phyloP scores from a whole-genome alignment of 345 rosid species.

The Acer campestre region DNA sequence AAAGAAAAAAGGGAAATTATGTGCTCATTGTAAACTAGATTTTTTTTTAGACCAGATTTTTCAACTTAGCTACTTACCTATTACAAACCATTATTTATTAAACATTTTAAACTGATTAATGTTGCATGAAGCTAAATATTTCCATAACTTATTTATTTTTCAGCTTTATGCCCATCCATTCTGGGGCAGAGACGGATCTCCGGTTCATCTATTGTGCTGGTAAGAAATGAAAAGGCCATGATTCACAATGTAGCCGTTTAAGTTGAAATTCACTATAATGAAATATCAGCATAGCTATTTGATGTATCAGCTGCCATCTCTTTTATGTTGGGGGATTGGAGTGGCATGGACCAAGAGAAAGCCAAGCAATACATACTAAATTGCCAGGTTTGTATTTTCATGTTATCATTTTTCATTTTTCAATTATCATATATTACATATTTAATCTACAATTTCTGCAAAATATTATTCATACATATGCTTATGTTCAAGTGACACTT shows the following conservation, averaged over 20 bases:
- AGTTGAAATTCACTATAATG: slow-evolving; percentile 18
- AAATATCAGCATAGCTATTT: slow-evolving; percentile 31
- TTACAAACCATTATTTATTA: neutral
- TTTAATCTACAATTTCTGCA: slow-evolving; percentile 1
- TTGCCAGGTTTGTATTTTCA: slow-evolving; percentile 61
- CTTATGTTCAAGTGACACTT: slow-evolving; percentile 21
- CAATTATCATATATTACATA: slow-evolving; percentile 16
- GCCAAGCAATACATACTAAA: slow-evolving; percentile 74
- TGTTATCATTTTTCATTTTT: neutral
- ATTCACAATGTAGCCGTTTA: slow-evolving; percentile 8
- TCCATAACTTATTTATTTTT: slow-evolving; percentile 16
- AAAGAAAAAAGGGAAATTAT: neutral
- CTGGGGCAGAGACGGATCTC: slow-evolving; percentile 86
- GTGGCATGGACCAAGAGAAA: slow-evolving; percentile 82
- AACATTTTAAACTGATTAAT: neutral
- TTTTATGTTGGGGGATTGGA: slow-evolving; percentile 78
- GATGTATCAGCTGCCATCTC: slow-evolving; percentile 79
- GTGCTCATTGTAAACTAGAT: neutral
- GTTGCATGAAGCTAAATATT: slow-evolving; percentile 5
- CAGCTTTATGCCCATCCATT: slow-evolving; percentile 89
- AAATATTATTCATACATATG: slow-evolving; percentile 5
- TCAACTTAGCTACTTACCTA: neutral
- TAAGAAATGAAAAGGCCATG: slow-evolving; percentile 41
- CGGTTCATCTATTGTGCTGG: slow-evolving; percentile 93
- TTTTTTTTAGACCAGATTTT: neutral